phyloP scores from a whole-genome alignment of 2,329 filamentous ascomycete genomes.

The Alternaria sp. region DNA sequence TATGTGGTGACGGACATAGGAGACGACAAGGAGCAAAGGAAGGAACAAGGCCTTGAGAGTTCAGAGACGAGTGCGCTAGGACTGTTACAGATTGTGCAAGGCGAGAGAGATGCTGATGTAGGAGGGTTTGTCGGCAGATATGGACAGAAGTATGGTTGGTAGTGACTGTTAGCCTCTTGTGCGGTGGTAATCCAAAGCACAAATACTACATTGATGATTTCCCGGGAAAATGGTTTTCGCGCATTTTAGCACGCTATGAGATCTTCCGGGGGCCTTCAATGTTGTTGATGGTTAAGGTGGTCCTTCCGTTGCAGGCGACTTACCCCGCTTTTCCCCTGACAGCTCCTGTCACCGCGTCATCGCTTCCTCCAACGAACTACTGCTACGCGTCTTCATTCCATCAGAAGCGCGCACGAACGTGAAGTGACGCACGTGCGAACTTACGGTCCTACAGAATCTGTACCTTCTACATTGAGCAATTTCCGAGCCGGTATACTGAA shows the following conservation, averaged over 20 bases:
- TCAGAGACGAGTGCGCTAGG: conserved; percentile 43
- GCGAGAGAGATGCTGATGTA: conserved; percentile 38
- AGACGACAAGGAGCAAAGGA: conserved; percentile 25
- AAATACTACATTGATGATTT: background rate
- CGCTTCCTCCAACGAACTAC: background rate
- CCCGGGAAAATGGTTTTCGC: too few species aligned
- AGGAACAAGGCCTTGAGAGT: conserved; percentile 25
- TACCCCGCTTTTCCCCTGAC: background rate
- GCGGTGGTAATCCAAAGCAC: background rate
- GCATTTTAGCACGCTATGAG: background rate
- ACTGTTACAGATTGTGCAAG: conserved; percentile 39
- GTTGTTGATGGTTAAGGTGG: background rate
- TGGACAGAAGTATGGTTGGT: conserved; percentile 30
- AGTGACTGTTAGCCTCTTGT: background rate
- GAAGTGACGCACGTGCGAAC: background rate
- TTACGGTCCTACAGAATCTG: background rate
- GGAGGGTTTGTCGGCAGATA: conserved; percentile 32
- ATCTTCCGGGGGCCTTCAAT: background rate
- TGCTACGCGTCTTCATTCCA: background rate
- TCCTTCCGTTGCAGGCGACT: background rate
- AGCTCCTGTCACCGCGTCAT: background rate
- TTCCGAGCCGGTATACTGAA: background rate
- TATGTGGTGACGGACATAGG: conserved; percentile 39
- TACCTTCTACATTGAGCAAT: background rate
- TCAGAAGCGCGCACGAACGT: background rate